phyloP scores from a whole-genome alignment of 352 stramenopile genomes.

The Phytophthora boehmeriae region DNA sequence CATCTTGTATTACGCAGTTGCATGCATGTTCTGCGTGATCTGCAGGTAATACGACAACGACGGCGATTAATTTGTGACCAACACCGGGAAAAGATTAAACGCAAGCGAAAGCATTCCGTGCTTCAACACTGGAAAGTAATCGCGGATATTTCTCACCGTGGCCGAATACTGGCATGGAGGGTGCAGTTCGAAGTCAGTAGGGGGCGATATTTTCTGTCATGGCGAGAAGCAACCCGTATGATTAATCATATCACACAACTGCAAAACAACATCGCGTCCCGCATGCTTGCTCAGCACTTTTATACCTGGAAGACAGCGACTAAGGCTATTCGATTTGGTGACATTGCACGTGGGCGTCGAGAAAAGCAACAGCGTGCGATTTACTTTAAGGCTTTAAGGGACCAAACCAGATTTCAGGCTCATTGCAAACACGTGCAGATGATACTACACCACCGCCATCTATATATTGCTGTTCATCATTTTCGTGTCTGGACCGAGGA shows the following conservation, averaged over 20 bases:
- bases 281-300: conserved; percentile 28
- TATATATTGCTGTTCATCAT: conserved; percentile 13
- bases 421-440: conserved; percentile 3
- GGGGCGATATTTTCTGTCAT: conserved; percentile 34
- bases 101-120: conserved; percentile 13
- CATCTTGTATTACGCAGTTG: conserved; percentile 9
- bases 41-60: conserved; percentile 13
- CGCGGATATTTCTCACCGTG: conserved; percentile 7
- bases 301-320: conserved; percentile 21
- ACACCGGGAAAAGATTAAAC: conserved; percentile 3
- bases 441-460: conserved; percentile 8
- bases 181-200: conserved; percentile 31
- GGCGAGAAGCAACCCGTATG: conserved; percentile 29
- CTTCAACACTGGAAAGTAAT: conserved; percentile 27
- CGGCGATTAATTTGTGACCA: conserved; percentile 6
- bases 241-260: conserved; percentile 12
- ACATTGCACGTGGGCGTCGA: conserved; percentile 4
- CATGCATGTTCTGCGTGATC: conserved; percentile 11
- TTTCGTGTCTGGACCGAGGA: conserved; percentile 10
- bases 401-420: conserved; percentile 5
- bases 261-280: conserved; percentile 11
- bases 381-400: conserved; percentile 24
- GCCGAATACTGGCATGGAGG: conserved; percentile 12
- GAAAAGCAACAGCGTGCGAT: conserved; percentile 3
- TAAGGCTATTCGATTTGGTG: conserved; percentile 23